Base-by-base conservation (phyloP, 2,329 filamentous ascomycete genomes). In the Cladosporium phlei region DNA sequence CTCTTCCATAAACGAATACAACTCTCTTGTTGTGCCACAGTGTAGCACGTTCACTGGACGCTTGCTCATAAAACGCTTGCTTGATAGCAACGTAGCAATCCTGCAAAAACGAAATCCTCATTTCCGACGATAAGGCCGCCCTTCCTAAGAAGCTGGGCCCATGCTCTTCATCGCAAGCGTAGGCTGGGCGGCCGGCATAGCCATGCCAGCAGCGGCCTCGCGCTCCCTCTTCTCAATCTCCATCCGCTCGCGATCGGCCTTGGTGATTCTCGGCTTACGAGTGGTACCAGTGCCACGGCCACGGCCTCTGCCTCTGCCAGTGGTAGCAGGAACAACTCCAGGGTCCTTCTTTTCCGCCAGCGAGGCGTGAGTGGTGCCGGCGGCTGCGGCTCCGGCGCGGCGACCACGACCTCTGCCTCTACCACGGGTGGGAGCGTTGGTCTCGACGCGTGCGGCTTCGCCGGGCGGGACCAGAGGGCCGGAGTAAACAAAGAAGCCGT, bases 401-500 rank as follows among this genome's bases (percentile, higher is more conserved):
- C 76, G 72, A 12, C 76, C 79, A 43, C 78, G 74, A 24, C 77
- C 77, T 34, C 86, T 80, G 16, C 59, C 58, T 12, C 59, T 48
- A 5, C 59, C 59, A 12, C 53, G 51, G 9, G 48, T 49, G n/a
- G 53, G 47, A 11, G 52, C 45, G 3, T 51, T 60, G 2, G 57
- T 55, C 38, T 64, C 61, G 29, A 64, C 53, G 17, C 59, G 55
- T n/a, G 59, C 57, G 19, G 52, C 91, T 69, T 95, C 86, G 17
- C 84, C 86, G 67, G 95, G 89, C 4, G 86, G 86, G 17, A 97
- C 79, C 37, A 98, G 73, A 7, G 91, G 91, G 3, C 93, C 93
- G 51, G 88, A 94, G 68, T 96, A 98, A 1, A 98, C 93, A 64
- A 97, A 98, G 72, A 97, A 98, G 1, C 93, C 93, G 63, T 97